phyloP scores from a whole-genome alignment of 768 basidiomycete species.

The Boletales sp. region DNA sequence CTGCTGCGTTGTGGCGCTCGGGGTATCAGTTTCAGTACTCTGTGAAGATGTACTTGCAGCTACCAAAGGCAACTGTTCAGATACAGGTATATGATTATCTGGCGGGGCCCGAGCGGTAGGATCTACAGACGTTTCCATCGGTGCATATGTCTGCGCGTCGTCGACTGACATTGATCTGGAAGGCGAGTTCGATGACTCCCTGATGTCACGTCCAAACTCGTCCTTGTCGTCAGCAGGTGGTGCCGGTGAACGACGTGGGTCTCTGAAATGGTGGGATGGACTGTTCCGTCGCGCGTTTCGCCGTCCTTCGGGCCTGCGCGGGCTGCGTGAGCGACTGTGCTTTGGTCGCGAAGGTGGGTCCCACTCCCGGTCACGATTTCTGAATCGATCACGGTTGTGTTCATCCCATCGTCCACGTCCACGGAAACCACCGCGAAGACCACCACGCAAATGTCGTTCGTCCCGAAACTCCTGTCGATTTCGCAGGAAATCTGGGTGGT shows the following conservation, averaged over 20 bases:
- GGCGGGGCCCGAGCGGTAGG: constrained; percentile 41
- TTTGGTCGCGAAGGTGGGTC: constrained; percentile 41
- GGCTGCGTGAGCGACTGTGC: constrained; percentile 74
- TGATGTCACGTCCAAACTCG: constrained; percentile 84
- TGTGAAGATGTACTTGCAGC: constrained; percentile 57
- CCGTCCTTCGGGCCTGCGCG: constrained; percentile 52
- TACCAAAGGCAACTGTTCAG: constrained; percentile 40
- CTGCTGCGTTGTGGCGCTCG: constrained; percentile 38
- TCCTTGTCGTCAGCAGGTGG: constrained; percentile 53
- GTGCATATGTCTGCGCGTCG: constrained; percentile 24
- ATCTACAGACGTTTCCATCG: constrained; percentile 39
- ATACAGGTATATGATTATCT: constrained; percentile 47
- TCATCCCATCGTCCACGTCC: constrained; percentile 69
- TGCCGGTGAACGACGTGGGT: constrained; percentile 25
- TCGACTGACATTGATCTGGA: constrained; percentile 27
- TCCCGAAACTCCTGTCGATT: constrained; percentile 35
- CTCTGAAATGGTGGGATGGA: constrained; percentile 47
- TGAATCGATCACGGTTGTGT: constrained; percentile 38
- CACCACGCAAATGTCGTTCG: constrained; percentile 50
- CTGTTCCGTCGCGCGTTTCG: constrained; percentile 56
- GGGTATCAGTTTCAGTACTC: constrained; percentile 32
- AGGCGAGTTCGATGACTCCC: constrained; percentile 45
- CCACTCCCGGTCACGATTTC: constrained; percentile 45
- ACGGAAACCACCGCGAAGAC: constrained; percentile 51
- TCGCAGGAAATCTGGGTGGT: constrained; percentile 41